Percentiles rank a stretch among this genome's conserved stretches.
These are phyloP conservation scores for Austroboletus novae-zelandiae DNA, from an alignment of 1,284 basidiomycete species.

Conservation along the genomic window DNA sequence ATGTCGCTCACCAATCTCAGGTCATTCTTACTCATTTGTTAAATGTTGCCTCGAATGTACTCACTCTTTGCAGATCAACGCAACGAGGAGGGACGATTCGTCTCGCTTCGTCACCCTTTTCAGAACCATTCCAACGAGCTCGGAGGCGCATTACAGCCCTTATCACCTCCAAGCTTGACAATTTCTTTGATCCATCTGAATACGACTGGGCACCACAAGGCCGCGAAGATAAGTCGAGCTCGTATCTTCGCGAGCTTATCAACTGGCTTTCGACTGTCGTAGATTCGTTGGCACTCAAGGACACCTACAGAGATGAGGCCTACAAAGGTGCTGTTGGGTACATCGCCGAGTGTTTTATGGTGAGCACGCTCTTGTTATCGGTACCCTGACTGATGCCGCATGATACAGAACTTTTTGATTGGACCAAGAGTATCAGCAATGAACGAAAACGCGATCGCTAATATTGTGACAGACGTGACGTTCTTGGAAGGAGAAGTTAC, in stretches of 20 bases:
- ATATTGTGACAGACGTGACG: constrained; percentile 78
- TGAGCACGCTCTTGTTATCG: constrained; percentile 26
- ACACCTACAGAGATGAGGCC: constrained; percentile 82
- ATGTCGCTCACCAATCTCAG: constrained; percentile 81
- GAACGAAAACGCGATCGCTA: constrained; percentile 87
- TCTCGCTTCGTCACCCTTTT: constrained; percentile 70
- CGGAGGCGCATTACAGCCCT: constrained; percentile 78
- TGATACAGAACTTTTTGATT: constrained; percentile 68
- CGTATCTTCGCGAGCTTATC: constrained; percentile 92
- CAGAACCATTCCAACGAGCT: constrained; percentile 66
- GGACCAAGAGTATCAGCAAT: constrained; percentile 76
- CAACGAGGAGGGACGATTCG: constrained; percentile 81
- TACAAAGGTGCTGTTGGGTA: constrained; percentile 85
- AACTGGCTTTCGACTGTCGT: constrained; percentile 97
- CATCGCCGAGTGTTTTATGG: constrained; percentile 87
- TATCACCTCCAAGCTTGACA: constrained; percentile 92
- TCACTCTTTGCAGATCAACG: constrained; percentile 53
- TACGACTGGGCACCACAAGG: constrained; percentile 86
- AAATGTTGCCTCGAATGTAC: not conserved
- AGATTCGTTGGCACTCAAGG: constrained; percentile 86
- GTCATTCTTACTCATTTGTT: constrained; percentile 38
- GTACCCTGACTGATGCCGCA: constrained; percentile 4
- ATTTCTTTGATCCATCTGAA: constrained; percentile 93
- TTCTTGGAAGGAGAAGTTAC: constrained; percentile 85
- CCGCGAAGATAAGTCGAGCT: constrained; percentile 76